Base-by-base conservation (phyloP, 2,329 filamentous ascomycete species). In the Diaporthe sp. region DNA sequence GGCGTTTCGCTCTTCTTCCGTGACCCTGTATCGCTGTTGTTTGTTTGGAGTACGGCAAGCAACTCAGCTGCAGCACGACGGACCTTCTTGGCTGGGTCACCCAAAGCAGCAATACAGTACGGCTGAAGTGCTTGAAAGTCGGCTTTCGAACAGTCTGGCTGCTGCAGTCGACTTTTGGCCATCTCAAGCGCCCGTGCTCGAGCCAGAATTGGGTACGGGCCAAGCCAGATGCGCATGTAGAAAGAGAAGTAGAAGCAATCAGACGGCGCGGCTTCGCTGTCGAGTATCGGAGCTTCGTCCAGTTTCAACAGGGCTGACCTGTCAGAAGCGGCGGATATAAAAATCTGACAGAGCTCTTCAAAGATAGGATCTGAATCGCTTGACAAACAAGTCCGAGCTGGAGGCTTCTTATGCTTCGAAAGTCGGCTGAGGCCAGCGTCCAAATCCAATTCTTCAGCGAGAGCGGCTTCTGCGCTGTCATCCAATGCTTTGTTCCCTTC, bases 41-140 rank as follows among this genome's bases (percentile, higher is more conserved):
- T 72, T 9, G 70, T 68, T 17, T 75, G 50, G 50, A 96, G 79
- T 4, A 89, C 85, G 35, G 89, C 84, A 42, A 94, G 81, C 42
- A 96, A 86, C 69, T 92, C 89, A 30, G 92, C 92, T 27, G 95
- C 94, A 68, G 94, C 92, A 76, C 92, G 91, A 58, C 96, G 93
- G 55, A 98, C 93, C 76, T 91, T 91, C 76, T 92, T 92, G 1
- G 94, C 94, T 7, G 91, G 85, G 81, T 98, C 96, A 32, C 91
- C 88, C 25, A 98, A 88, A 30, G 93, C 94, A 50, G 89, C 87
- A 59, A 98, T 85, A 42, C 93, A 86, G 83, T 97, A 98, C 3
- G 96, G 96, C n/a, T 98, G 81, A 25, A 98, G 82, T 15, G 91
- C 90, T 81, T 98, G 96, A 65, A 96, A 88, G 80, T 98, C 94